Evolutionary conservation across 2,329 filamentous ascomycete species (phyloP).

Genomic region (Fusarium torulosum): DNA sequence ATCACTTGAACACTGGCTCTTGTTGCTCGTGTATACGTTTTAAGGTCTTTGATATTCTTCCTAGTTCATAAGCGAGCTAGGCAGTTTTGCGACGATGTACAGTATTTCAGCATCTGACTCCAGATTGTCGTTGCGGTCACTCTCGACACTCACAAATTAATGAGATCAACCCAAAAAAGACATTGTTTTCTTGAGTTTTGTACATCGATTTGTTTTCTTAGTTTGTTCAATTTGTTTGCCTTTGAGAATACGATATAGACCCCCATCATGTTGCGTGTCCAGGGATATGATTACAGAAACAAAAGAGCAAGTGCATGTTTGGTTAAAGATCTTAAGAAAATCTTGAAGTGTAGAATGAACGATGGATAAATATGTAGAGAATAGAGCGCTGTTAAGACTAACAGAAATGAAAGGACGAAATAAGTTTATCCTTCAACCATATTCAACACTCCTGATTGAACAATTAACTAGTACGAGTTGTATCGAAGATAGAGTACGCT

Average conservation of each 20-base stretch:
- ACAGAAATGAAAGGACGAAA: not conserved
- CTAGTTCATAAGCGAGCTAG: too few species aligned
- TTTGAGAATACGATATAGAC: not conserved
- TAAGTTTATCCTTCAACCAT: not conserved
- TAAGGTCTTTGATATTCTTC: too few species aligned
- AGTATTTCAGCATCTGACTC: too few species aligned
- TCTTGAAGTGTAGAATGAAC: not conserved
- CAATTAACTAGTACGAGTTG: too few species aligned
- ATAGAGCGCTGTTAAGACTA: not conserved
- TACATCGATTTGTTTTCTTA: not conserved
- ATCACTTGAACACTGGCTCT: not conserved
- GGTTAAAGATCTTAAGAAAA: not conserved
- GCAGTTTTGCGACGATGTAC: too few species aligned
- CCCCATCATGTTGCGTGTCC: not conserved
- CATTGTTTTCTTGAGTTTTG: too few species aligned
- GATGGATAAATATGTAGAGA: not conserved
- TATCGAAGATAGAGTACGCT: not conserved
- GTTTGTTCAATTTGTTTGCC: not conserved
- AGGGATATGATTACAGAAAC: not conserved
- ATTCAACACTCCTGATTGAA: too few species aligned
- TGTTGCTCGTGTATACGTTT: too few species aligned
- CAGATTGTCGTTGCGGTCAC: too few species aligned
- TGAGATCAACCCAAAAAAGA: too few species aligned
- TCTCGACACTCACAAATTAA: too few species aligned
- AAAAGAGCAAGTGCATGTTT: not conserved